A percentile compares a stretch with the other conserved stretches of the same genome.
Conservation (phyloP, 108 stramenopile species). For the Skeletonema menzelii region DNA sequence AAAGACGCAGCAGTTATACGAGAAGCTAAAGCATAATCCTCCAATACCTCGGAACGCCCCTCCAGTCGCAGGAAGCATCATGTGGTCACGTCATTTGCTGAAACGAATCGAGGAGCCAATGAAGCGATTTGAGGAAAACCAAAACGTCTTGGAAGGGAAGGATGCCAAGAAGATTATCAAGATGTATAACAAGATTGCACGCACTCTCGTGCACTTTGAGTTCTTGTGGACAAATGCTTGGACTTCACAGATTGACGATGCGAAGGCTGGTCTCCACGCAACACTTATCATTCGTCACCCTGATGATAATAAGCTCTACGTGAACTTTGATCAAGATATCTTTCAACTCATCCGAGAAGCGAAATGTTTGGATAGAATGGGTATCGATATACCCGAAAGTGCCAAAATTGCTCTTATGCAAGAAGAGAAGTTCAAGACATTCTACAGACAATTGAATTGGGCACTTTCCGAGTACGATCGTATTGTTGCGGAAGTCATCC, state of each 20-base stretch:
- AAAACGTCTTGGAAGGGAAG: conserved; percentile 82
- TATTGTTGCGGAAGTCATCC: conserved; percentile 81
- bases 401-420: conserved; percentile 89
- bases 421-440: conserved; percentile 90
- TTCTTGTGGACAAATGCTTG: conserved; percentile 94
- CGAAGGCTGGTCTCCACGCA: conserved; percentile 91
- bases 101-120: conserved; percentile 93
- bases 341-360: conserved; percentile 92
- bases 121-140: conserved; percentile 83
- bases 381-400: conserved; percentile 85
- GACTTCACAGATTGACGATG: conserved; percentile 85
- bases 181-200: conserved; percentile 93
- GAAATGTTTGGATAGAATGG: conserved; percentile 91
- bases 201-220: conserved; percentile 89
- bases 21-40: conserved; percentile 88
- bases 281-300: conserved; percentile 93
- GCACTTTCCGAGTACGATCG: conserved; percentile 87
- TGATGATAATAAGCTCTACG: conserved; percentile 87
- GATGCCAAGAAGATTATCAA: conserved; percentile 90
- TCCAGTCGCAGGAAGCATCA: conserved; percentile 90
- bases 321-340: conserved; percentile 91
- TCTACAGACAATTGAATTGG: conserved; percentile 86
- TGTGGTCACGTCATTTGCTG: conserved; percentile 85
- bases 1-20: conserved; percentile 89
- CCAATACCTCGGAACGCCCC: conserved; percentile 88